Evolutionary conservation across 2,329 filamentous ascomycete genomes (phyloP), one percentile per base, ranked within the genome.

Genomic region (Zasmidium angulare): DNA sequence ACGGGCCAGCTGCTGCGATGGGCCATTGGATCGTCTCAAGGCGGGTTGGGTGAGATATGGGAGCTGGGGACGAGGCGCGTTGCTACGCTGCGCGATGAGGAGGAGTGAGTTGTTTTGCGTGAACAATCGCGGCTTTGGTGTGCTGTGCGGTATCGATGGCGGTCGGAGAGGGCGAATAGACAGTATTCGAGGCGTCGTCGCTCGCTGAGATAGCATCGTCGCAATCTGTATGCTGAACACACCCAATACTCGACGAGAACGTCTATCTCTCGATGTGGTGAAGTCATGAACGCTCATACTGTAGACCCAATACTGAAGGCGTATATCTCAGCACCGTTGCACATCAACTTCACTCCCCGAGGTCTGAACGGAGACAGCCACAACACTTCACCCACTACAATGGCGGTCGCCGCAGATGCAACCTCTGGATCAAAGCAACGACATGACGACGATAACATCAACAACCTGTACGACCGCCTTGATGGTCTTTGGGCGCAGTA

Each of bases 401-500:
- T 48, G 46, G 46, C 46, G 4, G 46, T 4, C 3, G 46, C 22
- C 6, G 26, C n/a, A n/a, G 50, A 6, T 11, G 11, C 11, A 4
- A 29, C 26, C 4, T 29, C 26, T 6, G 11, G 26, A 4, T 29
- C 26, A 29, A 19, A 50, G 17, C 22, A 3, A 19, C 9, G 22
- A 49, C 14, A 21, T 61, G 14, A 17, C n/a, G 14, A n/a, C 29
- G 29, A 36, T 7, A 36, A 24, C 17, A 2, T 53, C n/a, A 14
- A n/a, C 9, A 64, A 58, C 9, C 66, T 78, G 24, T 60, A 79
- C 68, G 69, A 71, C 66, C 64, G 67, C 29, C 84, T 92, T 56
- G 89, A 92, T 72, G 63, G 69, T 52, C 81, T 91, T 24, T 78
- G 91, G 22, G 82, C 84, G 72, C 81, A 79, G 31, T 91, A 92